Percentiles rank a stretch among this genome's conserved stretches.
Conservation (phyloP, 2,329 filamentous ascomycete genomes). For the Claviceps citrina region DNA sequence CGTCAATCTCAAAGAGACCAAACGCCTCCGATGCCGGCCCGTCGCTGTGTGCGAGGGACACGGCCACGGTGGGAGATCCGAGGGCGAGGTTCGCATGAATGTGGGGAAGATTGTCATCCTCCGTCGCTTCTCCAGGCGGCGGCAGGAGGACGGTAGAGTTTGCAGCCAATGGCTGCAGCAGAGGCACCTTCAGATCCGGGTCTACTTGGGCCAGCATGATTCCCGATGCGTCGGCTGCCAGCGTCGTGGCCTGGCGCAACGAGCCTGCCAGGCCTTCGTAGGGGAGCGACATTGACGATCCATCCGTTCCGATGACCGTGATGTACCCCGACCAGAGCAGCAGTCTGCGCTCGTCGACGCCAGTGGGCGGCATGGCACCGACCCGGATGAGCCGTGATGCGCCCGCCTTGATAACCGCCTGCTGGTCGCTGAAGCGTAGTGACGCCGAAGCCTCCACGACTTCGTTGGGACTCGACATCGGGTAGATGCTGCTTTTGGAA, state of each 20-base stretch:
- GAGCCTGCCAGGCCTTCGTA: constrained; percentile 22
- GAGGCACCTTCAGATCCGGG: too few relatives aligned
- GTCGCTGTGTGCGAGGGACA: background rate
- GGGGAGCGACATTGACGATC: constrained; percentile 19
- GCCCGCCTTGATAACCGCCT: background rate
- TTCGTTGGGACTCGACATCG: constrained; percentile 25
- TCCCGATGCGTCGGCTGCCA: background rate
- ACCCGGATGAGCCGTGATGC: background rate
- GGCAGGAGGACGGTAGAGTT: background rate
- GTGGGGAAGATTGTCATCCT: background rate
- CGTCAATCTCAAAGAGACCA: background rate
- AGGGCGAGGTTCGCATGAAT: background rate
- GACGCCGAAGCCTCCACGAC: constrained; percentile 22
- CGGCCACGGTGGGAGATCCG: background rate
- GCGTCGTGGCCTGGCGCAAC: constrained; percentile 4
- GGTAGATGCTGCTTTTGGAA: constrained; percentile 15
- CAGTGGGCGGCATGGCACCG: constrained; percentile 21
- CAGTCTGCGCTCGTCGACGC: constrained; percentile 17
- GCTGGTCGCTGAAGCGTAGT: background rate
- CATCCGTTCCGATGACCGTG: constrained; percentile 22
- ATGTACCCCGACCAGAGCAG: constrained; percentile 30
- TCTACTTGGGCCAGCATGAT: too few relatives aligned
- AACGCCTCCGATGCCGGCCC: background rate
- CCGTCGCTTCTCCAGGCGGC: background rate
- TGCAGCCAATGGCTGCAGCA: too few relatives aligned